Percentiles rank a stretch among this genome's conserved stretches.
These are phyloP conservation scores for Trichoderma guizhouense DNA, from an alignment of 2,329 filamentous ascomycete species.

Conservation along the genomic window DNA sequence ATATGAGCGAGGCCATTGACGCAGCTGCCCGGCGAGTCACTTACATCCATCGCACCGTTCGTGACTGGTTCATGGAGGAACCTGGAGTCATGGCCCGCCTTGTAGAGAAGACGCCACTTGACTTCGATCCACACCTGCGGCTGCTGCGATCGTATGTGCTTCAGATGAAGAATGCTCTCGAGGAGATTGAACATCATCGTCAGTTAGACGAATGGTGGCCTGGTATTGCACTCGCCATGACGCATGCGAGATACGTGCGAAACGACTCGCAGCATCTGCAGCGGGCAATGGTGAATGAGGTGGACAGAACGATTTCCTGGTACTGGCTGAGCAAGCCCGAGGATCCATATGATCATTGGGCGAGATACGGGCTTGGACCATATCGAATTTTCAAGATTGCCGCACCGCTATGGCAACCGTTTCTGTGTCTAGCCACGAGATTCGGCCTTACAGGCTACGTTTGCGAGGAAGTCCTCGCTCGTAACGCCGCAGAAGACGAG, in stretches of 20 bases:
- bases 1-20: background rate
- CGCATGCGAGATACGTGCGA: constrained; percentile 32
- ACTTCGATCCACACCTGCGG: constrained; percentile 32
- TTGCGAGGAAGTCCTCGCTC: constrained; percentile 22
- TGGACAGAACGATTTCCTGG: constrained; percentile 30
- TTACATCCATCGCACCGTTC: constrained; percentile 35
- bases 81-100: constrained; percentile 25
- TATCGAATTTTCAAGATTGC: constrained; percentile 33
- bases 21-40: constrained; percentile 25
- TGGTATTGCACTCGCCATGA: constrained; percentile 36
- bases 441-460: constrained; percentile 33
- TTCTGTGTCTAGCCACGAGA: constrained; percentile 32
- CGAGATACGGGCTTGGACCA: constrained; percentile 30
- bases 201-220: constrained; percentile 40
- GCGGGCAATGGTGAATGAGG: constrained; percentile 26
- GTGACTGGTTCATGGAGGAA: constrained; percentile 32
- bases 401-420: constrained; percentile 29
- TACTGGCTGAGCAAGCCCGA: constrained; percentile 29
- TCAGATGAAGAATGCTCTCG: constrained; percentile 32
- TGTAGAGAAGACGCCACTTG: background rate
- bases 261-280: constrained; percentile 22
- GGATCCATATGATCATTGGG: constrained; percentile 34
- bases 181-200: constrained; percentile 36
- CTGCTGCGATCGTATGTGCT: constrained; percentile 34
- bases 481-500: background rate